phyloP scores from a whole-genome alignment of 768 basidiomycete genomes.

The Auricularia sp. region DNA sequence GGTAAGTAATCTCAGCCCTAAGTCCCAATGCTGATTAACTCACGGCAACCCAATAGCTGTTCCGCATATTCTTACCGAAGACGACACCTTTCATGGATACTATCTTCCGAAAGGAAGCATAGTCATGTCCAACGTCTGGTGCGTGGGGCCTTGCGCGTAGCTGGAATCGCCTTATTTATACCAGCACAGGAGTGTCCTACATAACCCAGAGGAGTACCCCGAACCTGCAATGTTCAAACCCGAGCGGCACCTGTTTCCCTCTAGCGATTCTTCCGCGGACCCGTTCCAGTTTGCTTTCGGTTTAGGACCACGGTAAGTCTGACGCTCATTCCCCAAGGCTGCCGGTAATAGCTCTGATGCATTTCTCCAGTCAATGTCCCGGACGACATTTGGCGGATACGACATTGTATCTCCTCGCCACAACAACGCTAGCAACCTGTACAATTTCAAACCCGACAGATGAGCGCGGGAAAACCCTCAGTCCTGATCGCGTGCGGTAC shows the following conservation, averaged over 20 bases:
- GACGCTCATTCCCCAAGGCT: neutral
- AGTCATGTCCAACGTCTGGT: neutral
- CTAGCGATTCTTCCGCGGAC: neutral
- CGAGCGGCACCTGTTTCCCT: slow-evolving; percentile 29
- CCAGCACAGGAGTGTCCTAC: slow-evolving; percentile 34
- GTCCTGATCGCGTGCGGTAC: too few species aligned
- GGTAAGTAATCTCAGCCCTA: neutral
- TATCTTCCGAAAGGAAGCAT: neutral
- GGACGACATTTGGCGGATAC: neutral
- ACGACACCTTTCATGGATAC: slow-evolving; percentile 2
- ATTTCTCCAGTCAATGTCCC: neutral
- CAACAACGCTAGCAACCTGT: neutral
- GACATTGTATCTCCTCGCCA: neutral
- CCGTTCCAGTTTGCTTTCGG: neutral
- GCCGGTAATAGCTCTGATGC: neutral
- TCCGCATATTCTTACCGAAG: neutral
- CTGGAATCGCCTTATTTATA: too few species aligned
- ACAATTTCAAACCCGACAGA: neutral
- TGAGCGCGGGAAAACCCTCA: too few species aligned
- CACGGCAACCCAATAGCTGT: neutral
- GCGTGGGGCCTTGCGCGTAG: neutral
- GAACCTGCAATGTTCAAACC: slow-evolving; percentile 43
- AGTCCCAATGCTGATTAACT: neutral
- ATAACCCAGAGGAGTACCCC: slow-evolving; percentile 39
- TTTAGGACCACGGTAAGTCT: neutral